Evolutionary conservation across 2,329 filamentous ascomycete genomes (phyloP).

Genomic region (Fusarium burgessii): DNA sequence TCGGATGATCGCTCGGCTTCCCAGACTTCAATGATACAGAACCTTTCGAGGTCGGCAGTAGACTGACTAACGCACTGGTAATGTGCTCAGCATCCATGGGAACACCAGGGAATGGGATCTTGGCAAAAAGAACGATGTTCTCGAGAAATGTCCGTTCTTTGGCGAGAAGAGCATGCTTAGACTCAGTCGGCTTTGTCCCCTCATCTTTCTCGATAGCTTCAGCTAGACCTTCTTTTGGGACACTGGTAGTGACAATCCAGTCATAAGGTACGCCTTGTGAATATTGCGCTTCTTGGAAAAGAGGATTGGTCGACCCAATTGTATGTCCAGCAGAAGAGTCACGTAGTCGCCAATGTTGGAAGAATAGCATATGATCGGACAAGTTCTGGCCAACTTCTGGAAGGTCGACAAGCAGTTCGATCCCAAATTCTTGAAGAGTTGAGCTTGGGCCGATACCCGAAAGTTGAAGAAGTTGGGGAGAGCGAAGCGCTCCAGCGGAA

Average conservation of each 20-base stretch:
- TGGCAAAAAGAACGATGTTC: conserved; percentile 41
- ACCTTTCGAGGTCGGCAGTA: conserved; percentile 44
- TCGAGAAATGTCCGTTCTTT: conserved; percentile 41
- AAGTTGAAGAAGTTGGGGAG: conserved; percentile 61
- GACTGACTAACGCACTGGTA: conserved; percentile 38
- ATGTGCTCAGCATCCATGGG: conserved; percentile 40
- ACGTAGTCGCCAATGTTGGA: conserved; percentile 49
- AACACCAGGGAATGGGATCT: conserved; percentile 41
- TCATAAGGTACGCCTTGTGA: conserved; percentile 52
- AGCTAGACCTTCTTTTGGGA: conserved; percentile 47
- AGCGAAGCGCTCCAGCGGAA: conserved; percentile 60
- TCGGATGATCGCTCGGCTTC: conserved; percentile 37
- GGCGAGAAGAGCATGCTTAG: conserved; percentile 50
- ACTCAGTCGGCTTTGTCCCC: conserved; percentile 46
- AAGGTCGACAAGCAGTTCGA: conserved; percentile 53
- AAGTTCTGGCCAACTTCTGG: conserved; percentile 63
- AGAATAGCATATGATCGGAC: conserved; percentile 45
- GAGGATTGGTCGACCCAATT: conserved; percentile 51
- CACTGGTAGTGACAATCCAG: conserved; percentile 50
- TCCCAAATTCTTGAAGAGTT: conserved; percentile 56
- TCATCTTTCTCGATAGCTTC: conserved; percentile 52
- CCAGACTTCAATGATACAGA: conserved; percentile 37
- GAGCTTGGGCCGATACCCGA: conserved; percentile 59
- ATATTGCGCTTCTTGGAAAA: conserved; percentile 54
- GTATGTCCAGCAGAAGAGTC: conserved; percentile 50